These are phyloP conservation scores for Thraustotheca clavata DNA, from an alignment of 352 stramenopile species.

Conservation along the genomic window DNA sequence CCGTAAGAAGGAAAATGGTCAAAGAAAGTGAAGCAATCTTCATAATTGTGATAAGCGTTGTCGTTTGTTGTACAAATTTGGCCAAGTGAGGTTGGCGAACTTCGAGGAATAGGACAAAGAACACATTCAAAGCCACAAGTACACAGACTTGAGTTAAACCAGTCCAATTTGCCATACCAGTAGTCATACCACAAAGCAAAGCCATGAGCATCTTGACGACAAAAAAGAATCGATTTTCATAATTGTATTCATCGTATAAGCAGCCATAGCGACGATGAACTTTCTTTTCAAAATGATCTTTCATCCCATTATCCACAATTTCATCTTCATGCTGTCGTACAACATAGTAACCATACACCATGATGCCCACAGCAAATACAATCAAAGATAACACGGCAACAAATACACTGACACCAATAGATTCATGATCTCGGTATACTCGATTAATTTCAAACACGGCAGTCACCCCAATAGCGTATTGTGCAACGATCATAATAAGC, in stretches of 20 bases:
- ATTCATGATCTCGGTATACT: conserved; percentile 45
- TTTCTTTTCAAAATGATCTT: conserved; percentile 79
- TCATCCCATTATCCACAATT: conserved; percentile 66
- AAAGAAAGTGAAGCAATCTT: conserved; percentile 82
- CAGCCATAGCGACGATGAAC: conserved; percentile 70
- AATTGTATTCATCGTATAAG: conserved; percentile 84
- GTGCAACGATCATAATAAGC: conserved; percentile 75
- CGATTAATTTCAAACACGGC: conserved; percentile 83
- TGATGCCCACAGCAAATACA: conserved; percentile 64
- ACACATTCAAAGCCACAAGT: conserved; percentile 64
- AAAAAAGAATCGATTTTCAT: conserved; percentile 82
- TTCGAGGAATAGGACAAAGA: conserved; percentile 74
- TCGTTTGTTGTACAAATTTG: conserved; percentile 76
- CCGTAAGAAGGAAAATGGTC: conserved; percentile 72
- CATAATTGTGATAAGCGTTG: conserved; percentile 84
- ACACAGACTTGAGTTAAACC: conserved; percentile 70
- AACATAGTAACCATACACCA: conserved; percentile 65
- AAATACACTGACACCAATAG: conserved; percentile 41
- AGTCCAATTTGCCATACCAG: conserved; percentile 65
- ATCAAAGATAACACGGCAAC: conserved; percentile 57
- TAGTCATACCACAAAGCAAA: conserved; percentile 67
- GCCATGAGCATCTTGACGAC: conserved; percentile 71
- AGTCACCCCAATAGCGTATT: conserved; percentile 76
- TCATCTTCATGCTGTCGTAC: conserved; percentile 73
- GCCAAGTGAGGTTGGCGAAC: conserved; percentile 76